A percentile compares a stretch with the other conserved stretches of the same genome.
phyloP scores from a whole-genome alignment of 2,329 filamentous ascomycete genomes.

The Claviceps monticola region DNA sequence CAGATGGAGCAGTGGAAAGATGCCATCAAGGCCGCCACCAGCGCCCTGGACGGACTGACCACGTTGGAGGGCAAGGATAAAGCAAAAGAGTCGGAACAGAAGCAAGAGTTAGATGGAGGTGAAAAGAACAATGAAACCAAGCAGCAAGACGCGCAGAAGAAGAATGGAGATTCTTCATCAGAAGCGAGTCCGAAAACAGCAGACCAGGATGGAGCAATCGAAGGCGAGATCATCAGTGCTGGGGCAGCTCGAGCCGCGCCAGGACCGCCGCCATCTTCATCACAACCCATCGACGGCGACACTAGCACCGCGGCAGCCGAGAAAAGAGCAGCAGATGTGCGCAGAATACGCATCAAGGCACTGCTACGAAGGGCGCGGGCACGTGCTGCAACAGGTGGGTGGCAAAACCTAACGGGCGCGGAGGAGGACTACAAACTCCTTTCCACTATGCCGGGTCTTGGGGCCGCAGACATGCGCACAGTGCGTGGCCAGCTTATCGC shows the following conservation, averaged over 20 bases:
- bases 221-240: constrained; percentile 46
- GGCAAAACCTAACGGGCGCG: constrained; percentile 67
- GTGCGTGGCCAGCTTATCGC: constrained; percentile 51
- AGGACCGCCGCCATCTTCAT: constrained; percentile 9
- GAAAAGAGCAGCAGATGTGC: constrained; percentile 42
- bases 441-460: constrained; percentile 39
- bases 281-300: not conserved
- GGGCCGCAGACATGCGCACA: constrained; percentile 49
- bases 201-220: constrained; percentile 25
- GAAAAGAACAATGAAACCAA: too few relatives aligned
- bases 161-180: not conserved
- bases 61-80: constrained; percentile 29
- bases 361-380: constrained; percentile 68
- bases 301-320: constrained; percentile 9
- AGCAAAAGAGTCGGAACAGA: constrained; percentile 26
- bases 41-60: constrained; percentile 60
- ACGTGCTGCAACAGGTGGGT: constrained; percentile 56
- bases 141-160: too few relatives aligned
- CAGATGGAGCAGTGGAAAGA: constrained; percentile 79
- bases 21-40: constrained; percentile 58
- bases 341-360: constrained; percentile 68
- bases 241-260: constrained; percentile 39
- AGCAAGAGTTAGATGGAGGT: constrained; percentile 27
- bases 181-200: constrained; percentile 19
- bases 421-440: constrained; percentile 67